Conservation (phyloP, 1,284 basidiomycete genomes). For the Fomitopsis betulina region DNA sequence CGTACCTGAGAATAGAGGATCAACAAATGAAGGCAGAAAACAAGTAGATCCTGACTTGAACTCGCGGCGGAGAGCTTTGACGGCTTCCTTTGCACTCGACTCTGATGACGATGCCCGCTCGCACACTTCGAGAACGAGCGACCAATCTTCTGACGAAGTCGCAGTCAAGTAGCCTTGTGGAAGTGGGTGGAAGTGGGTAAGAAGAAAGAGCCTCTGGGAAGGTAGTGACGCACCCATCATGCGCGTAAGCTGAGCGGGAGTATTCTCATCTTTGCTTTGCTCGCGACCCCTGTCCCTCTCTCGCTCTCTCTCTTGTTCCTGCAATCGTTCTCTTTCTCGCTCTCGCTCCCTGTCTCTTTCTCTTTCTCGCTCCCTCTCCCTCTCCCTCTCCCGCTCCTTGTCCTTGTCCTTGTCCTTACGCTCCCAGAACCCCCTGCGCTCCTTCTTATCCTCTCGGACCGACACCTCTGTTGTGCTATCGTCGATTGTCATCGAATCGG, state of each 20-base stretch:
- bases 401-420: conserved; percentile 29
- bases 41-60: conserved; percentile 54
- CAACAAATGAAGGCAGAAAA: neutral
- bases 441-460: conserved; percentile 36
- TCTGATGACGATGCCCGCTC: conserved; percentile 68
- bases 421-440: conserved; percentile 52
- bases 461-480: conserved; percentile 28
- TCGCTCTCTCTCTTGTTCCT: conserved; percentile 13
- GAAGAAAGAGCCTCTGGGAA: neutral
- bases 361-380: conserved; percentile 11
- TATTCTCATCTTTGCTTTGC: conserved; percentile 37
- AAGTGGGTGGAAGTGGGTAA: neutral
- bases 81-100: conserved; percentile 67
- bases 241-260: conserved; percentile 50
- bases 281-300: conserved; percentile 20
- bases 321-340: conserved; percentile 22
- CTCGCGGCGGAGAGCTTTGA: conserved; percentile 66
- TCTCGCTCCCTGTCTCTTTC: conserved; percentile 21
- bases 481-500: conserved; percentile 16
- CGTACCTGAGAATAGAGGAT: conserved; percentile 44
- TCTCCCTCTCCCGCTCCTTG: conserved; percentile 20
- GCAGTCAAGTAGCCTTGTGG: conserved; percentile 64
- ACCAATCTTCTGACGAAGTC: conserved; percentile 74
- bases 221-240: conserved; percentile 53
- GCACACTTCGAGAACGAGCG: conserved; percentile 72